Conservation (phyloP, 805 yeast species). For the Teunomyces funiuensis region DNA sequence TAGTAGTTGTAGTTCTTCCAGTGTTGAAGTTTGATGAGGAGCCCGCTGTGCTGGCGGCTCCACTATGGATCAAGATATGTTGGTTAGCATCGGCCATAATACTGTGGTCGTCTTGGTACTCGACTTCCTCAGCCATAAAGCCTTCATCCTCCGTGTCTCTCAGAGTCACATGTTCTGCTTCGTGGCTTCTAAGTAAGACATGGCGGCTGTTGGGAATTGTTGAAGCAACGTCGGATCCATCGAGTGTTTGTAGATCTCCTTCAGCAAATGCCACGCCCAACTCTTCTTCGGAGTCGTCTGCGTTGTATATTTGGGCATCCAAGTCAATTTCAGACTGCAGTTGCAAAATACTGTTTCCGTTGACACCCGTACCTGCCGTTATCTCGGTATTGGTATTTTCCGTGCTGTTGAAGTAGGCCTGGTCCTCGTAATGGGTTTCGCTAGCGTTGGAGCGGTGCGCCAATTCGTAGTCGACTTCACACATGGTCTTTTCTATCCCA, state of each 20-base stretch:
- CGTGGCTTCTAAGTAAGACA: not conserved
- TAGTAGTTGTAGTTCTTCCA: conserved; percentile 15
- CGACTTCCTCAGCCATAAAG: conserved; percentile 49
- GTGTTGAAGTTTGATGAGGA: conserved; percentile 14
- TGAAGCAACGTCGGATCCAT: conserved; percentile 1
- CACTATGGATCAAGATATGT: conserved; percentile 19
- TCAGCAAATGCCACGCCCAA: conserved; percentile 2
- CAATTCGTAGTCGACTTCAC: conserved; percentile 32
- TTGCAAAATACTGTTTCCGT: conserved; percentile 8
- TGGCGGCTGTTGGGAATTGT: conserved; percentile 4
- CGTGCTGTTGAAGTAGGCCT: conserved; percentile 19
- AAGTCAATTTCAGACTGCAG: conserved; percentile 29
- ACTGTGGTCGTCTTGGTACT: conserved; percentile 43
- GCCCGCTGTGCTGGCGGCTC: conserved; percentile 11
- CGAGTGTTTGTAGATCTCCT: conserved; percentile 1
- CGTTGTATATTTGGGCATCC: conserved; percentile 49
- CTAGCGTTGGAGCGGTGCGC: conserved; percentile 12
- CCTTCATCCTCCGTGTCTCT: conserved; percentile 30
- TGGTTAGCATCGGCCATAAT: conserved; percentile 16
- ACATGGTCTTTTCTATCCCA: conserved; percentile 41
- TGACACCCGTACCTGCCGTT: conserved; percentile 12
- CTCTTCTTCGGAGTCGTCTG: conserved; percentile 31
- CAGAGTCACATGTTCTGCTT: not conserved
- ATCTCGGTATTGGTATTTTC: conserved; percentile 19
- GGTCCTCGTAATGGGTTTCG: conserved; percentile 17